Evolutionary conservation across 208 protist species (phyloP), one percentile per base, ranked within the genome.

Genomic region (Leishmania major): DNA sequence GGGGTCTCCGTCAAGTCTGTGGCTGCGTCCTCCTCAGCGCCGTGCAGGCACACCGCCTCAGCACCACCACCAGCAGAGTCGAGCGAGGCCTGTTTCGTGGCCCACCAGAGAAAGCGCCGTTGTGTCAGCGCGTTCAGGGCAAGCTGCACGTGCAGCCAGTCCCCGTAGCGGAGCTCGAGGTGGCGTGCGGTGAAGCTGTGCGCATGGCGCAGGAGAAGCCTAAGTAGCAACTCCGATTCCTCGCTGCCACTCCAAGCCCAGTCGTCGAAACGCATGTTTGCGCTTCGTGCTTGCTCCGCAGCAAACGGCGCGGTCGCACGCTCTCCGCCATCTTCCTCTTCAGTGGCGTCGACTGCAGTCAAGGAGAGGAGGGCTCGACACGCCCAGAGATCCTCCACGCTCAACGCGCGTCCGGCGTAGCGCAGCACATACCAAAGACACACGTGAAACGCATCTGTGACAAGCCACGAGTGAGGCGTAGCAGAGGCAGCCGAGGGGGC

Each of bases 201-300:
- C 31, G 89, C 75, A 28, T 81, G 87, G 62, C 88, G 85, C 60
- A 93, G 45, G 17, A 89, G 80, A 49, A 97, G 87, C 8, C 88
- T 87, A 28, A 97, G 64, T 2, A 97, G 77, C 45, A 96, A 76
- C 86, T 96, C 94, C 59, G 88, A 75, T 60, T 85, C 88, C 45
- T 92, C 91, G 0, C 73, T 78, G 7, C 84, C 80, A 8, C 70
- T 77, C 85, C 73, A 81, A 51, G 37, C 79, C 69, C 64, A 80
- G 47, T 31, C 37, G 31, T 6, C 51, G 19, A 35, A 62, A 8
- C 62, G 49, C 10, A 31, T 74, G 11, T 7, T 35, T 17, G 45
- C 3, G 45, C 25, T 45, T 74, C 10, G 28, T 31, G 69, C 37
- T 53, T 15, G 43, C n/a, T 31, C 69, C 5, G 40, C 69, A 35